phyloP scores from a whole-genome alignment of 2,329 filamentous ascomycete genomes.

The Fusarium zealandicum region DNA sequence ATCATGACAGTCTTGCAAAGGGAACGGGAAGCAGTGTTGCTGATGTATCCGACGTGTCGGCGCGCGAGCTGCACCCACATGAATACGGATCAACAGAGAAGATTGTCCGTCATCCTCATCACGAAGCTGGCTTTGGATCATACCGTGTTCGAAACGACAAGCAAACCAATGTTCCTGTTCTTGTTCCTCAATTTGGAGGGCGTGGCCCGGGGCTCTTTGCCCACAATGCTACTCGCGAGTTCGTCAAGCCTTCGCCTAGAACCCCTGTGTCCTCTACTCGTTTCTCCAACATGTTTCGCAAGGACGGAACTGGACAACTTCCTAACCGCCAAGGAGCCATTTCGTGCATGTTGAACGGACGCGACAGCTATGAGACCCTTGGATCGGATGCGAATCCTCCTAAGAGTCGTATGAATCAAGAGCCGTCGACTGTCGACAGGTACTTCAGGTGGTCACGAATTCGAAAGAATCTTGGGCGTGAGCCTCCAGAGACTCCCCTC shows the following conservation, averaged over 20 bases:
- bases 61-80: slow-evolving; percentile 25
- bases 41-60: slow-evolving; percentile 50
- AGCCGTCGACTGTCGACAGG: neutral
- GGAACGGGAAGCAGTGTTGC: slow-evolving; percentile 55
- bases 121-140: slow-evolving; percentile 1
- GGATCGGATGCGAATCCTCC: slow-evolving; percentile 36
- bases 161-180: slow-evolving; percentile 25
- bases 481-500: slow-evolving; percentile 31
- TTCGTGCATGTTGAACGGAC: slow-evolving; percentile 37
- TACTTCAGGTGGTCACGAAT: slow-evolving; percentile 42
- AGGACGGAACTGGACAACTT: slow-evolving; percentile 12
- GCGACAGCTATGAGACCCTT: slow-evolving; percentile 44
- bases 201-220: slow-evolving; percentile 17
- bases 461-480: slow-evolving; percentile 33
- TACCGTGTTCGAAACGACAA: slow-evolving; percentile 38
- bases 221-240: slow-evolving; percentile 35
- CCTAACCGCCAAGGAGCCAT: slow-evolving; percentile 13
- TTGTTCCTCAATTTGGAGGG: slow-evolving; percentile 34
- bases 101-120: slow-evolving; percentile 41
- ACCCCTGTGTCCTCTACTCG: slow-evolving; percentile 37
- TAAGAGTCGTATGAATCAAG: neutral
- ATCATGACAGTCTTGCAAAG: slow-evolving; percentile 38
- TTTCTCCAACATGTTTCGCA: slow-evolving; percentile 41
- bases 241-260: slow-evolving; percentile 28
- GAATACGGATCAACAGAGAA: slow-evolving; percentile 37